These are phyloP conservation scores for Zygosaccharomyces gambellarensis DNA, from an alignment of 805 yeast genomes.

Conservation along the genomic window DNA sequence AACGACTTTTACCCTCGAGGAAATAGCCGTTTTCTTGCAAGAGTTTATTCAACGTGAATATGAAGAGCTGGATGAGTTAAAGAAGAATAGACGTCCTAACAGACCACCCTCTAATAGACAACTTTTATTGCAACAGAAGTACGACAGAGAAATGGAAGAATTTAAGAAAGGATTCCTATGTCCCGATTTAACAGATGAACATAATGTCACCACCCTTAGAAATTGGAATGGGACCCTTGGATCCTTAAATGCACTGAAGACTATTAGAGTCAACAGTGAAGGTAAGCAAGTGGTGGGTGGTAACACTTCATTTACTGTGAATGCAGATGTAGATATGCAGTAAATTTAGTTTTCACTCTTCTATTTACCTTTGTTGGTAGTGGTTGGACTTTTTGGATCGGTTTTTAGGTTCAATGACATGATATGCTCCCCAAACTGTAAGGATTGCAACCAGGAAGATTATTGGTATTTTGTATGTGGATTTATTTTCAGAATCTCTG, in stretches of 20 bases:
- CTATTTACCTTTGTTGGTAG: background rate
- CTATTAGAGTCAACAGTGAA: conserved; percentile 34
- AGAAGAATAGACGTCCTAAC: conserved; percentile 70
- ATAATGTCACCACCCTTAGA: conserved; percentile 55
- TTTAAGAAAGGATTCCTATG: conserved; percentile 63
- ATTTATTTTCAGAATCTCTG: background rate
- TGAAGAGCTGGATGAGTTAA: conserved; percentile 64
- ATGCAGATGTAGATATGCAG: conserved; percentile 24
- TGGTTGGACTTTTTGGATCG: background rate
- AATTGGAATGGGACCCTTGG: conserved; percentile 83
- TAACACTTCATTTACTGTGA: conserved; percentile 2
- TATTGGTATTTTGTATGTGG: background rate
- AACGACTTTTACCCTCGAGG: conserved; percentile 47
- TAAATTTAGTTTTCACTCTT: background rate
- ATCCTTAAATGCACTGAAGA: conserved; percentile 60
- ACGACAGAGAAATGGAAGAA: conserved; percentile 56
- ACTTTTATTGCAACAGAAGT: conserved; percentile 55
- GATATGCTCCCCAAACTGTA: background rate
- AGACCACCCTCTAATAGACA: conserved; percentile 77
- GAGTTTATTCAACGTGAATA: conserved; percentile 65
- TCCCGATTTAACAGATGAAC: conserved; percentile 65
- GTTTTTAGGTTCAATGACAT: background rate
- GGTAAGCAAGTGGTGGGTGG: conserved; percentile 28
- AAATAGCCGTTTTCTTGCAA: conserved; percentile 56
- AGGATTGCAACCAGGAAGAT: background rate